phyloP scores from a whole-genome alignment of 1,284 basidiomycete species.

The Apiotrichum gracile region DNA sequence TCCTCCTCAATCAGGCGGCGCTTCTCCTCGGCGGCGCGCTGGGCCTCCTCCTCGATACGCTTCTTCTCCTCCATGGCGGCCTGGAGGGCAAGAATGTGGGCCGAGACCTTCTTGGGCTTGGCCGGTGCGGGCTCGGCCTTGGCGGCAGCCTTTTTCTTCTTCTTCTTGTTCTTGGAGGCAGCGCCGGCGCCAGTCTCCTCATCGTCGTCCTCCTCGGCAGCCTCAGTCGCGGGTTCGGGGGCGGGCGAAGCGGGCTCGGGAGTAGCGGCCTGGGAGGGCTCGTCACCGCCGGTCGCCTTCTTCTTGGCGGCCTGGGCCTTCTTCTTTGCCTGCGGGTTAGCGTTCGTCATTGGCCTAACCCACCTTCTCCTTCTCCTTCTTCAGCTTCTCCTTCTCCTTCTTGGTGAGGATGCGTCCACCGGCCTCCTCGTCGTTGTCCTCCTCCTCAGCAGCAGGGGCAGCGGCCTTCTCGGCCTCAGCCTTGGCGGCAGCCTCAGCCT shows the following conservation, averaged over 20 bases:
- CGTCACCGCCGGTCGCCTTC: constrained; percentile 51
- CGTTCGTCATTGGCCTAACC: constrained; percentile 6
- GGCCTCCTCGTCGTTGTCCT: constrained; percentile 75
- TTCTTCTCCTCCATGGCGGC: constrained; percentile 87
- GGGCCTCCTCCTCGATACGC: constrained; percentile 73
- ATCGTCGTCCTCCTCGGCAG: constrained; percentile 49
- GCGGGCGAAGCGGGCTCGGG: constrained; percentile 20
- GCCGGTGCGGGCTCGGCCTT: constrained; percentile 55
- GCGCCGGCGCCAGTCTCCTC: constrained; percentile 53
- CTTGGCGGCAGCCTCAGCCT: constrained; percentile 51
- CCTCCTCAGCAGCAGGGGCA: constrained; percentile 53
- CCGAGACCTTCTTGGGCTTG: constrained; percentile 61
- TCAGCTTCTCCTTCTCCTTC: constrained; percentile 88
- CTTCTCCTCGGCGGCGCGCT: constrained; percentile 66
- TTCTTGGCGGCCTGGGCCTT: constrained; percentile 86
- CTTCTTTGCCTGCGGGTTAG: constrained; percentile 70
- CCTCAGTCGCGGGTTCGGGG: constrained; percentile 23
- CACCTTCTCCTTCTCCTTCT: constrained; percentile 91
- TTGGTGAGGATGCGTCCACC: constrained; percentile 65
- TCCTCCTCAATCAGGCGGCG: constrained; percentile 67
- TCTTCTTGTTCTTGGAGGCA: constrained; percentile 65
- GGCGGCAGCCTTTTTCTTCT: constrained; percentile 78
- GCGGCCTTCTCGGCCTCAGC: constrained; percentile 69
- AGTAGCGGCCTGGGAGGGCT: constrained; percentile 8
- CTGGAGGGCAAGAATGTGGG: constrained; percentile 60